Base-by-base conservation (phyloP, 1,284 basidiomycete species). In the Pascua guehoae region DNA sequence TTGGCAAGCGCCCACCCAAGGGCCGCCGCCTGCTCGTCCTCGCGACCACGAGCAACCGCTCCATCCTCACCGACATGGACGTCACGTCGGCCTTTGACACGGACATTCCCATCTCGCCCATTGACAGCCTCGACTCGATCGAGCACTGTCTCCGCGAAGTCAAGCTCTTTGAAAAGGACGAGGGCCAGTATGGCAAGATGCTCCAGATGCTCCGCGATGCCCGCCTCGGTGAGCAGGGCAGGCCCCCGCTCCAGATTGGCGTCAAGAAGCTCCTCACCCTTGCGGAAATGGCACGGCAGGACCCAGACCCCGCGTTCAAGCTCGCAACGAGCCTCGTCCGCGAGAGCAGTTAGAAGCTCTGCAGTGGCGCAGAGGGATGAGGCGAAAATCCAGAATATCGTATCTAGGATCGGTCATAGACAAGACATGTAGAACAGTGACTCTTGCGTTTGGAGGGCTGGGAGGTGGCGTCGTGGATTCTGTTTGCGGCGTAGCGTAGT, bases 221-320 rank as follows among this genome's bases (percentile, higher is more conserved):
- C 1, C 90, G 90, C 12, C 86, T 95, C 65, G 84, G 79, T 3
- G 76, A 82, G 9, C 76, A 83, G 8, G 82, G 82, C 16, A 78
- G 79, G 47, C 62, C 61, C 5, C 67, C 69, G 17, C 66, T 94
- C 68, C 86, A 88, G 63, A 87, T 98, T 53, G 96, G 95, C 7
- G 86, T 99, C 69, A 98, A 98, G 84, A 93, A 91, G 78, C 73
- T 99, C 71, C 75, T 99, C 69, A 92, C 87, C 56, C 84, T 91
- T 61, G 84, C 94, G 18, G 95, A 99, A 81, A 98, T 98, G 94
- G 91, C 94, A 44, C 83, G 94, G 68, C 92, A 98, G 78, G 95
- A 93, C 71, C 89, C 89, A 49, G 85, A 84, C 65, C 85, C 85
- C 38, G 88, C 84, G n/a, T 84, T 86, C 69, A 83, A 89, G 64